phyloP scores from a whole-genome alignment of 225 moss, liverwort and hornwort species.

The Bryoerythrophyllum caledonicum region DNA sequence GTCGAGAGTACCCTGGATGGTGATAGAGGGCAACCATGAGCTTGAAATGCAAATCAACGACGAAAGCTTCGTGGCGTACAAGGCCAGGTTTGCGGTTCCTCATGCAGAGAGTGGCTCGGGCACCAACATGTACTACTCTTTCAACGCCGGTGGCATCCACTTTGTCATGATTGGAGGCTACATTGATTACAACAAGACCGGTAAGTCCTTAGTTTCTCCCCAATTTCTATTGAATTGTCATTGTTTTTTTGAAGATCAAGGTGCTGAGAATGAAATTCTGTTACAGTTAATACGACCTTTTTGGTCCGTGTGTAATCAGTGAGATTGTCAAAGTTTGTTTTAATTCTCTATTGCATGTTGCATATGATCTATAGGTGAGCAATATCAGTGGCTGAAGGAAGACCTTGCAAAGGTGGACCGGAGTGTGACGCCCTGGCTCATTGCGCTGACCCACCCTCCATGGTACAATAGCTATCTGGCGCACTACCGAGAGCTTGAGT shows the following conservation, averaged over 20 bases:
- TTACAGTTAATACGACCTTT: not conserved
- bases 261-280: not conserved
- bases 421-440: conserved; percentile 86
- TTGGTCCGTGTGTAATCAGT: not conserved
- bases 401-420: conserved; percentile 84
- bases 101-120: conserved; percentile 72
- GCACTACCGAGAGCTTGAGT: conserved; percentile 89
- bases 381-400: conserved; percentile 69
- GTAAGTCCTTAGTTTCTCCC: conserved; percentile 29
- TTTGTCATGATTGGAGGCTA: conserved; percentile 92
- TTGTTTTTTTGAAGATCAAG: not conserved
- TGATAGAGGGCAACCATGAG: conserved; percentile 98
- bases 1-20: conserved; percentile 81
- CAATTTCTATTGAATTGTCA: not conserved
- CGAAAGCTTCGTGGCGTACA: conserved; percentile 67
- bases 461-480: conserved; percentile 91
- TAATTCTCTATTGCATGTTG: not conserved
- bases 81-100: conserved; percentile 85
- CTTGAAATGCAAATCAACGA: conserved; percentile 63
- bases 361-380: conserved; percentile 56
- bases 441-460: conserved; percentile 81
- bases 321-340: not conserved
- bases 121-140: conserved; percentile 91
- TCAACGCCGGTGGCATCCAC: conserved; percentile 89
- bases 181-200: conserved; percentile 55